Evolutionary conservation across 106 monocot species (phyloP), one percentile per base, ranked within the genome.

Genomic region (Allium sativum): DNA sequence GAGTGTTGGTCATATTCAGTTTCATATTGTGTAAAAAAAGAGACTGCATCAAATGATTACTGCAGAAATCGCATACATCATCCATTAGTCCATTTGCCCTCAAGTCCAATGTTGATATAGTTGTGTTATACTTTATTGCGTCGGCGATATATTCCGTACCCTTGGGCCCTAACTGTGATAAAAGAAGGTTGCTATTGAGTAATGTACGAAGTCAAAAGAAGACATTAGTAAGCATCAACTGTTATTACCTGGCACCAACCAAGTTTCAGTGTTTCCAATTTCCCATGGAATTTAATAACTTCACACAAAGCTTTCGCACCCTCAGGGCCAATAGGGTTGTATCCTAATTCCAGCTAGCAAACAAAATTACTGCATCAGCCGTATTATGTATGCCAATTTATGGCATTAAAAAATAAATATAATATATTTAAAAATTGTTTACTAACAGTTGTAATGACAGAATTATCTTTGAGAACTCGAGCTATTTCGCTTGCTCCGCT

Each of bases 81-180:
- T 99, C 88, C 53, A 87, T 82, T 65, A 99, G 80, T 40, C 98
- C 92, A 72, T 99, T 99, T 74, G 92, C 98, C 45, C 98, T 73
- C 64, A 92, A 70, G 68, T 99, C 98, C 67, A 99, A 72, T 61
- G 92, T 99, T 42, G 69, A 69, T 61, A 99, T 52, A 9, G 88
- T 92, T 1, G 85, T 88, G 73, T 99, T 99, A 72, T 99, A 99
- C 80, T 88, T 99, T 62, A 99, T 82, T 64, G 85, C 88, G 81
- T 99, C 92, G 21, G 92, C 88, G 74, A 99, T 62, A 62, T 76
- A 77, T 61, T 98, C 92, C 10, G 88, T 82, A 74, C 98, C 98
- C 59, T 83, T 80, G 43, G 80, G 76, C 53, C 92, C 92, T 71
- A 92, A 88, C 98, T 99, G 70, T 19, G 75, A 50, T 47, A 14